These are phyloP conservation scores for Aspergillus fructus DNA, from an alignment of 2,329 filamentous ascomycete species.

Conservation along the genomic window DNA sequence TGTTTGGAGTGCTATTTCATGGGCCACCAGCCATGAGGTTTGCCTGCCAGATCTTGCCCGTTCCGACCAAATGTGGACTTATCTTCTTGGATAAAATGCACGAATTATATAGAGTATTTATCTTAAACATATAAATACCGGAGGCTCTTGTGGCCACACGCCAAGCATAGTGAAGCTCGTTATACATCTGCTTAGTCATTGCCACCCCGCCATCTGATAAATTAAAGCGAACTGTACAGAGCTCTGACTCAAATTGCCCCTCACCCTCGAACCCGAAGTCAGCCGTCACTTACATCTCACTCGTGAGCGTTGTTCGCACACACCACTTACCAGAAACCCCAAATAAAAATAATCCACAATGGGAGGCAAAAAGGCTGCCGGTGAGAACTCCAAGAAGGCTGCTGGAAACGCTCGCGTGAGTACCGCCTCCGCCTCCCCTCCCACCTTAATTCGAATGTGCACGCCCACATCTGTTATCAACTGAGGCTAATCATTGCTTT, in stretches of 20 bases:
- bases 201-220: conserved; percentile 8
- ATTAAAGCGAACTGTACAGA: neutral
- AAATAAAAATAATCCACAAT: conserved; percentile 46
- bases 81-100: neutral
- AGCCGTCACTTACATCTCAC: neutral
- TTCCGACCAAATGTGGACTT: neutral
- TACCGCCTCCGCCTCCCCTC: conserved; percentile 5
- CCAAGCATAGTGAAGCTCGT: neutral
- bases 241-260: conserved; percentile 4
- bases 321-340: neutral
- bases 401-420: conserved; percentile 70
- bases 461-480: conserved; percentile 10
- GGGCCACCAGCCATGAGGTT: neutral
- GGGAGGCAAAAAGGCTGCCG: conserved; percentile 66
- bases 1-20: neutral
- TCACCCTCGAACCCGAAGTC: neutral
- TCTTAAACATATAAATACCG: neutral
- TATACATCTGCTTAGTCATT: conserved; percentile 7
- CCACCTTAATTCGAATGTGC: conserved; percentile 25
- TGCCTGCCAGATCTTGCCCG: neutral
- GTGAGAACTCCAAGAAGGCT: conserved; percentile 83
- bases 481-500: neutral
- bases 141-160: neutral
- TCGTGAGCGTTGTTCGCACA: no score
- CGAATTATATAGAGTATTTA: neutral